Conservation (phyloP, 2,329 filamentous ascomycete genomes). For the Aspergillus sp. region DNA sequence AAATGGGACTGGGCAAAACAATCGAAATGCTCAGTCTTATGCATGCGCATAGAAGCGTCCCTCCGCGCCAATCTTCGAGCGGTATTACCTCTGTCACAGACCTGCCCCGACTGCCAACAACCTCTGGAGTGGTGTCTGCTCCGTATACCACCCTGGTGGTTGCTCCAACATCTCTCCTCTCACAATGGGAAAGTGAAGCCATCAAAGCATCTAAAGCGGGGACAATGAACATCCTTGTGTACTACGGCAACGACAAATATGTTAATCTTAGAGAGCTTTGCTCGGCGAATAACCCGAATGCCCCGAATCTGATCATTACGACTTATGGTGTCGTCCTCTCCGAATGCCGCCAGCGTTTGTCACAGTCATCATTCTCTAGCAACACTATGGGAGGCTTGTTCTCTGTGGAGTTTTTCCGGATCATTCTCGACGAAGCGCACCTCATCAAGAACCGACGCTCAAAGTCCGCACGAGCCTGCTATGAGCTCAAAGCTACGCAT, state of each 20-base stretch:
- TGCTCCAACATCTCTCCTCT: slow-evolving; percentile 94
- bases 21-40: slow-evolving; percentile 97
- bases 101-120: slow-evolving; percentile 62
- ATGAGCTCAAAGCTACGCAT: slow-evolving; percentile 80
- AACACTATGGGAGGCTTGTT: slow-evolving; percentile 69
- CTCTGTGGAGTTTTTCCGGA: slow-evolving; percentile 87
- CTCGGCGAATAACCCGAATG: slow-evolving; percentile 69
- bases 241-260: slow-evolving; percentile 86
- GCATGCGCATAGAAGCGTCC: slow-evolving; percentile 72
- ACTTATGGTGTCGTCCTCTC: slow-evolving; percentile 91
- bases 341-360: slow-evolving; percentile 74
- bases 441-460: slow-evolving; percentile 87
- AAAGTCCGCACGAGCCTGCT: slow-evolving; percentile 93
- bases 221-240: slow-evolving; percentile 79
- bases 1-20: slow-evolving; percentile 98
- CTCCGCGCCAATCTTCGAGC: slow-evolving; percentile 27
- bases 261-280: slow-evolving; percentile 77
- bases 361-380: slow-evolving; percentile 41
- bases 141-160: slow-evolving; percentile 90
- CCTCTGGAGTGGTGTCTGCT: slow-evolving; percentile 62
- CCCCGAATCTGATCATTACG: slow-evolving; percentile 89
- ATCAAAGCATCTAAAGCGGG: slow-evolving; percentile 84
- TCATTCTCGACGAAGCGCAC: slow-evolving; percentile 95
- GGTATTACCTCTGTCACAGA: slow-evolving; percentile 53
- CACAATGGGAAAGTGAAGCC: slow-evolving; percentile 95